Conservation (phyloP, 2,329 filamentous ascomycete species). For the Neofusicoccum ribis region DNA sequence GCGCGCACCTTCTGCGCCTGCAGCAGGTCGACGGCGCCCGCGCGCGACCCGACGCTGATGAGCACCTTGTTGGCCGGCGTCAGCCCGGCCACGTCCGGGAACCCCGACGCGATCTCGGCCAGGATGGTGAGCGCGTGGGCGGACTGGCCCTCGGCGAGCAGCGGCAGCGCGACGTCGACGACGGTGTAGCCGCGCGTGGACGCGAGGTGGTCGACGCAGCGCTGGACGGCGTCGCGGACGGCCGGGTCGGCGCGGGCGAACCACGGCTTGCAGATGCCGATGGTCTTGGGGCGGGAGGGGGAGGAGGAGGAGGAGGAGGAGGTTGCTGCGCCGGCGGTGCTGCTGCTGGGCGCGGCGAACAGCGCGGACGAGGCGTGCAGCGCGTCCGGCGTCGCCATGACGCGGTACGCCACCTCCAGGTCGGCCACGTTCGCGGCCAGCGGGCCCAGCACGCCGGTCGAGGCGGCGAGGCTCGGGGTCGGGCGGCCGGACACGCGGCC, state of each 20-base stretch:
- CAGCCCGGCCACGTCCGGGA: constrained; percentile 55
- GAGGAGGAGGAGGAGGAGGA: constrained; percentile 23
- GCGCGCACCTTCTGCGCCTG: constrained; percentile 72
- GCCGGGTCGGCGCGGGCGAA: constrained; percentile 65
- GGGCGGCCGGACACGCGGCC: constrained; percentile 65
- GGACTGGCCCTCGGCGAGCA: constrained; percentile 68
- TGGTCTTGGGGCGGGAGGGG: constrained; percentile 52
- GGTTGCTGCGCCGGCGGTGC: too few species aligned
- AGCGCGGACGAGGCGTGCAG: constrained; percentile 59
- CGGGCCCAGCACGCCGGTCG: constrained; percentile 70
- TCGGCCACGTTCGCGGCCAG: constrained; percentile 75
- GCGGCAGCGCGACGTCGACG: constrained; percentile 65
- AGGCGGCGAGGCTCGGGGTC: constrained; percentile 58
- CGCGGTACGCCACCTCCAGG: constrained; percentile 76
- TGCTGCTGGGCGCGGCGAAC: constrained; percentile 56
- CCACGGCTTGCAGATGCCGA: constrained; percentile 72
- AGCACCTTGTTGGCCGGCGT: constrained; percentile 70
- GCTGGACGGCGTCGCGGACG: constrained; percentile 63
- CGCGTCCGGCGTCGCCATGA: constrained; percentile 73
- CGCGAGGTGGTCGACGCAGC: constrained; percentile 60
- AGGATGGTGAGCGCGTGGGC: constrained; percentile 80
- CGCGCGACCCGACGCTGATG: constrained; percentile 63
- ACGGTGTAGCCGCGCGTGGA: constrained; percentile 53
- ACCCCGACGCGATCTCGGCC: constrained; percentile 62
- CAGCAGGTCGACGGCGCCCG: constrained; percentile 68